Conservation (phyloP, 345 rosid species). For the Rhizophora apiculata region DNA sequence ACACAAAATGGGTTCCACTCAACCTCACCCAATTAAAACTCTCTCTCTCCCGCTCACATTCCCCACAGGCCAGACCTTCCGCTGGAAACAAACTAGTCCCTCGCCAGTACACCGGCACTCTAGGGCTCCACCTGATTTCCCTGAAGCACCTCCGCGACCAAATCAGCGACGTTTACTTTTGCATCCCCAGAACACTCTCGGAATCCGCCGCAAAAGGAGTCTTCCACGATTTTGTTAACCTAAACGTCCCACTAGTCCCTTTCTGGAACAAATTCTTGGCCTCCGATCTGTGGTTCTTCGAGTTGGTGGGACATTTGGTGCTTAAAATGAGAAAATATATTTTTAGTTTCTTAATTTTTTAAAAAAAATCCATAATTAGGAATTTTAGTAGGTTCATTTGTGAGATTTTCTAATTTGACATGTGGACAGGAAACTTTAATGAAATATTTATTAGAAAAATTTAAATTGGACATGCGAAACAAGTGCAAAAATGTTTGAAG, state of each 20-base stretch:
- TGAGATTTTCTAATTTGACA: no score
- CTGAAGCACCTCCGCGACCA: constrained; percentile 47
- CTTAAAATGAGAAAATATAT: no score
- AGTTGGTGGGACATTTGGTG: constrained; percentile 45
- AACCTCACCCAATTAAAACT: constrained; percentile 58
- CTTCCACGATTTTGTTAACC: constrained; percentile 78
- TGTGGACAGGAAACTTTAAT: no score
- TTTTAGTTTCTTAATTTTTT: no score
- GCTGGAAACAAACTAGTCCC: constrained; percentile 80
- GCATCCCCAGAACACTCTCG: constrained; percentile 47
- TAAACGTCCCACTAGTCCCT: constrained; percentile 41
- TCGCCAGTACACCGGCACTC: constrained; percentile 61
- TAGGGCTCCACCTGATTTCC: constrained; percentile 69
- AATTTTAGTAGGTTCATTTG: no score
- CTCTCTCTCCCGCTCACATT: constrained; percentile 68
- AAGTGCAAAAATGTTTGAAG: no score
- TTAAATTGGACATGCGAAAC: no score
- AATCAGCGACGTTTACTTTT: constrained; percentile 48
- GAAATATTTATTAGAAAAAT: no score
- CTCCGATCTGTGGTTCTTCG: constrained; percentile 61
- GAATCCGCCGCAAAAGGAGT: constrained; percentile 49
- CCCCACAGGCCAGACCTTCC: constrained; percentile 96
- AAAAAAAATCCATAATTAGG: no score
- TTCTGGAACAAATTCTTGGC: constrained; percentile 62
- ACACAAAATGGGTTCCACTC: constrained; percentile 51